Evolutionary conservation across 106 monocot genomes (phyloP).

Genomic region (Hemerocallis citrina): DNA sequence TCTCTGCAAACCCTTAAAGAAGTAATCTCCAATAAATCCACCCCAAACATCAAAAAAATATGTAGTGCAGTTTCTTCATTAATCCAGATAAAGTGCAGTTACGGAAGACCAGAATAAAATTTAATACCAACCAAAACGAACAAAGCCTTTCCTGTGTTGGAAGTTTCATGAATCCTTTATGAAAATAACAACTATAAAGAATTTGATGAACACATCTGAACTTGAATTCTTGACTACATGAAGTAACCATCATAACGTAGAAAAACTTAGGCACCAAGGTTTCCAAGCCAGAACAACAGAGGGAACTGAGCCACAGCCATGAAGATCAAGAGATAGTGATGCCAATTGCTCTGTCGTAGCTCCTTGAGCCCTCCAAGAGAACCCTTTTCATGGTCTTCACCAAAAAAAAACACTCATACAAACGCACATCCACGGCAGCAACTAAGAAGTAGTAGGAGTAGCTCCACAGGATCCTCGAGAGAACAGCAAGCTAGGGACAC

Average conservation of each 20-base stretch:
- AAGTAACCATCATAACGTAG: not conserved
- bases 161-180: too few relatives aligned
- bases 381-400: slow-evolving; percentile 45
- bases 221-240: not conserved
- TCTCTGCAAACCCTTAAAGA: too few relatives aligned
- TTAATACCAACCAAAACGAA: too few relatives aligned
- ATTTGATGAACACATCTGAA: too few relatives aligned
- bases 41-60: too few relatives aligned
- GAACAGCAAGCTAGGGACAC: slow-evolving; percentile 21
- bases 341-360: slow-evolving; percentile 26
- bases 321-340: slow-evolving; percentile 31
- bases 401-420: slow-evolving; percentile 37
- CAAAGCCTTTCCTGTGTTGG: too few relatives aligned
- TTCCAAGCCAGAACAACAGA: slow-evolving; percentile 38
- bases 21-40: too few relatives aligned
- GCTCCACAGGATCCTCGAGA: slow-evolving; percentile 21
- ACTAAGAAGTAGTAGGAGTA: slow-evolving; percentile 27
- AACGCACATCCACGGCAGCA: slow-evolving; percentile 30
- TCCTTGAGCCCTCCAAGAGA: slow-evolving; percentile 19
- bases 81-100: too few relatives aligned
- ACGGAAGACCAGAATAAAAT: too few relatives aligned
- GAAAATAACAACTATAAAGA: too few relatives aligned
- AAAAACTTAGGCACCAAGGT: slow-evolving; percentile 6
- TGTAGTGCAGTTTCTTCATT: too few relatives aligned
- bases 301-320: slow-evolving; percentile 33